These are phyloP conservation scores for Cryptococcus sp. DNA, from an alignment of 1,284 basidiomycete genomes.

Conservation along the genomic window DNA sequence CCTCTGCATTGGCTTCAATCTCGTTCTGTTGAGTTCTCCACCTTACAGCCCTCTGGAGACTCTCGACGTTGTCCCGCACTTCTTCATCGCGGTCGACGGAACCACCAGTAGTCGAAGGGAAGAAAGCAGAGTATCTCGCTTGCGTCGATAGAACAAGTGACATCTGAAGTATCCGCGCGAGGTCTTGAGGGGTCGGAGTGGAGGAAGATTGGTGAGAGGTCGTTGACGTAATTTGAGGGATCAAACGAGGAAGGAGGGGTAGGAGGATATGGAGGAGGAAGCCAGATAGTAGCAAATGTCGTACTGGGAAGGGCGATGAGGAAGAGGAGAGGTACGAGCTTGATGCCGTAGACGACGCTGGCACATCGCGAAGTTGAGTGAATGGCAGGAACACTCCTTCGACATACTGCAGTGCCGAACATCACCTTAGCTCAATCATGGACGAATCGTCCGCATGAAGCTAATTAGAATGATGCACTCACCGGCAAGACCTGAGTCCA, in stretches of 20 bases:
- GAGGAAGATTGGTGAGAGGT: constrained; percentile 2
- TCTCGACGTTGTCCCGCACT: constrained; percentile 39
- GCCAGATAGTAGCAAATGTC: constrained; percentile 51
- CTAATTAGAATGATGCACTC: constrained; percentile 16
- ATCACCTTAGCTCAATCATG: background rate
- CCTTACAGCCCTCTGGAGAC: constrained; percentile 37
- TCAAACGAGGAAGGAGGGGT: constrained; percentile 46
- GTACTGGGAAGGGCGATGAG: constrained; percentile 38
- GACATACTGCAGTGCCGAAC: constrained; percentile 37
- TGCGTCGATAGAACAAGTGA: constrained; percentile 51
- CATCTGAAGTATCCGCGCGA: constrained; percentile 50
- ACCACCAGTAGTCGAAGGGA: constrained; percentile 17
- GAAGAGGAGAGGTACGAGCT: constrained; percentile 8
- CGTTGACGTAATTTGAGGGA: constrained; percentile 29
- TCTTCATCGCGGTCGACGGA: constrained; percentile 36
- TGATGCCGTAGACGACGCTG: constrained; percentile 15
- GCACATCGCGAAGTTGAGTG: constrained; percentile 42
- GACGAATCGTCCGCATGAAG: no score
- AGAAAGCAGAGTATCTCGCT: constrained; percentile 45
- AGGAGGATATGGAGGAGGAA: constrained; percentile 52
- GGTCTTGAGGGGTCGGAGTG: constrained; percentile 29
- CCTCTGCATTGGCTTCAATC: constrained; percentile 4
- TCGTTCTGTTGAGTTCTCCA: constrained; percentile 29
- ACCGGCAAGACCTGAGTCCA: constrained; percentile 84
- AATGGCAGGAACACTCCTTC: constrained; percentile 57